Percentiles rank a stretch among this genome's conserved stretches.
Conservation (phyloP, 2,329 filamentous ascomycete species). For the Paraconiothyrium sp. region DNA sequence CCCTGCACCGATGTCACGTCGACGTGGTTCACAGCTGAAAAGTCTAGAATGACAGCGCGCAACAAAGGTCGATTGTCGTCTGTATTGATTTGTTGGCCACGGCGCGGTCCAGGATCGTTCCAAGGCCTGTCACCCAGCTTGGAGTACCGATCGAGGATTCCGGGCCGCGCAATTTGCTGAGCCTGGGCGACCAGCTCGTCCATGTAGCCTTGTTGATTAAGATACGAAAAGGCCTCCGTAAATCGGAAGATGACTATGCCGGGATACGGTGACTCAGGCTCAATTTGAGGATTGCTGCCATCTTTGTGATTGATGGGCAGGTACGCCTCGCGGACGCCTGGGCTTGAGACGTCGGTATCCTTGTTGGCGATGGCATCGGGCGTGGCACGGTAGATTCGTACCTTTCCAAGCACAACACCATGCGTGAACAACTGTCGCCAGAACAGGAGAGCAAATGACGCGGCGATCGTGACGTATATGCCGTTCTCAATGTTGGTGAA, state of each 20-base stretch:
- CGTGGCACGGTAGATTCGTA: constrained; percentile 84
- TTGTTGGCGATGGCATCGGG: constrained; percentile 74
- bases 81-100: constrained; percentile 58
- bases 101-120: constrained; percentile 87
- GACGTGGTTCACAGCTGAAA: constrained; percentile 91
- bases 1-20: constrained; percentile 93
- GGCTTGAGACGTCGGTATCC: constrained; percentile 22
- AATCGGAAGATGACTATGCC: constrained; percentile 97
- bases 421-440: constrained; percentile 85
- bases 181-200: constrained; percentile 67
- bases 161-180: constrained; percentile 75
- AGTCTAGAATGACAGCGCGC: constrained; percentile 92
- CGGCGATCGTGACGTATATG: constrained; percentile 84
- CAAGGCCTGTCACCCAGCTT: constrained; percentile 78
- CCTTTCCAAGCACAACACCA: constrained; percentile 79
- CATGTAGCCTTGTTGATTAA: constrained; percentile 88
- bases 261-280: constrained; percentile 83
- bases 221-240: constrained; percentile 94
- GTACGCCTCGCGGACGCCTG: constrained; percentile 39
- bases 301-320: constrained; percentile 87
- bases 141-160: constrained; percentile 72
- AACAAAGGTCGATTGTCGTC: constrained; percentile 71
- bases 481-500: constrained; percentile 91
- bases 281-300: constrained; percentile 85
- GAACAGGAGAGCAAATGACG: constrained; percentile 80